Evolutionary conservation across 345 rosid genomes (phyloP).

Genomic region (Isatis tinctoria): DNA sequence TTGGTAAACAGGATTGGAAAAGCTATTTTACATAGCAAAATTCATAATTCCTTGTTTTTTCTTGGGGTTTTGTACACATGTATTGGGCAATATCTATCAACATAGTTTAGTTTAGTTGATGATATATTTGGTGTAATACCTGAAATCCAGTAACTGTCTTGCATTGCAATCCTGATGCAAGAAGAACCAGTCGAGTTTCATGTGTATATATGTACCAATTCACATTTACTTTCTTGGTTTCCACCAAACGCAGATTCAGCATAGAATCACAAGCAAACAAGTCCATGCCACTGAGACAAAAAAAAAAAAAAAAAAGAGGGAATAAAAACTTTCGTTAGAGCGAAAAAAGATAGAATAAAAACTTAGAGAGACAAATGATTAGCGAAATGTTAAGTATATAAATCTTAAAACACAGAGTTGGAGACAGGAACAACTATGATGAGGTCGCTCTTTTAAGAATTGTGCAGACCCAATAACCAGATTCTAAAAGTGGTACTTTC

Average conservation of each 20-base stretch:
- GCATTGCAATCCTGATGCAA: constrained; percentile 99
- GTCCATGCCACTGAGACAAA: constrained; percentile 75
- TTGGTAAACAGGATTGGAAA: background rate
- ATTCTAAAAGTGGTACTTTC: too few relatives aligned
- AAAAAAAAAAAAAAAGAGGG: background rate
- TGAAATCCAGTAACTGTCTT: constrained; percentile 83
- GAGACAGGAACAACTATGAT: constrained; percentile 5
- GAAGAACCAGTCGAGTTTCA: constrained; percentile 93
- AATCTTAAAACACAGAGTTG: background rate
- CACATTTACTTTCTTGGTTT: constrained; percentile 64
- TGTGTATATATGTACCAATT: constrained; percentile 91
- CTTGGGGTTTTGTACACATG: background rate
- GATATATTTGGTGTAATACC: constrained; percentile 35
- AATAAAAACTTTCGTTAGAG: constrained; percentile 28
- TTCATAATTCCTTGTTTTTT: background rate
- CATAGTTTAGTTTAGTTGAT: background rate
- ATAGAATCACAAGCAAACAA: constrained; percentile 61
- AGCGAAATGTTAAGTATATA: background rate
- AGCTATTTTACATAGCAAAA: background rate
- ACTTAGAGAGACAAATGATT: background rate
- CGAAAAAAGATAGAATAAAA: background rate
- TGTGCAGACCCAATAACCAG: background rate
- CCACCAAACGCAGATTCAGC: constrained; percentile 71
- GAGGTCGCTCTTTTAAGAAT: background rate
- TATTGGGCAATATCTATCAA: background rate